phyloP scores from a whole-genome alignment of 352 stramenopile species.

The Pythium vanterpoolii region DNA sequence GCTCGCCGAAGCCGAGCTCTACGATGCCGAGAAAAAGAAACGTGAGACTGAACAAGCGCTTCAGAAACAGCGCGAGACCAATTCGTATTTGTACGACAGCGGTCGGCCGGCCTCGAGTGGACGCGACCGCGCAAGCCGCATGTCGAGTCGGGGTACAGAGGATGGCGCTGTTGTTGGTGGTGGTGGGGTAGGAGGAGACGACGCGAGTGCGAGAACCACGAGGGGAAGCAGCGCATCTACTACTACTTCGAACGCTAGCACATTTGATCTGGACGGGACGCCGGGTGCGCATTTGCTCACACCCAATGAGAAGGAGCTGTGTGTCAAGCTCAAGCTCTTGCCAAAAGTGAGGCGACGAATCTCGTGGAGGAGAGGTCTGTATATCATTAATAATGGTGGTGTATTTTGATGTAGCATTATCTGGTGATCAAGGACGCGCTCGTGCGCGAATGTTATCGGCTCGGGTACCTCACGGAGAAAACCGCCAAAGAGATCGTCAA shows the following conservation, averaged over 20 bases:
- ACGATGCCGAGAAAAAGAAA: slow-evolving; percentile 94
- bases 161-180: neutral
- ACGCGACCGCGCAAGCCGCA: slow-evolving; percentile 66
- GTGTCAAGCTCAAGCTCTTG: slow-evolving; percentile 86
- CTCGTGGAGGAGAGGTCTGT: neutral
- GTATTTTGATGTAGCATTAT: slow-evolving; percentile 83
- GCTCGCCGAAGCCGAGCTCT: slow-evolving; percentile 92
- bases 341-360: slow-evolving; percentile 57
- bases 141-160: slow-evolving; percentile 55
- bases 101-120: slow-evolving; percentile 44
- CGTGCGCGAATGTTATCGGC: slow-evolving; percentile 84
- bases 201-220: slow-evolving; percentile 32
- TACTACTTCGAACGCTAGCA: slow-evolving; percentile 28
- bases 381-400: neutral
- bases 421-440: slow-evolving; percentile 94
- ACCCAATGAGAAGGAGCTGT: slow-evolving; percentile 89
- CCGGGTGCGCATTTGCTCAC: slow-evolving; percentile 87
- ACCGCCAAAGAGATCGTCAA: slow-evolving; percentile 88
- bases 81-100: slow-evolving; percentile 85
- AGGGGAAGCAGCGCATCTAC: slow-evolving; percentile 15
- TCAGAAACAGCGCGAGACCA: slow-evolving; percentile 84
- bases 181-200: slow-evolving; percentile 19
- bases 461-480: slow-evolving; percentile 73
- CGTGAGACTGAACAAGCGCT: slow-evolving; percentile 89
- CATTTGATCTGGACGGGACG: slow-evolving; percentile 76